Evolutionary conservation across 176 grass and related monocot genomes (phyloP).

Genomic region (Triticum timopheevii): DNA sequence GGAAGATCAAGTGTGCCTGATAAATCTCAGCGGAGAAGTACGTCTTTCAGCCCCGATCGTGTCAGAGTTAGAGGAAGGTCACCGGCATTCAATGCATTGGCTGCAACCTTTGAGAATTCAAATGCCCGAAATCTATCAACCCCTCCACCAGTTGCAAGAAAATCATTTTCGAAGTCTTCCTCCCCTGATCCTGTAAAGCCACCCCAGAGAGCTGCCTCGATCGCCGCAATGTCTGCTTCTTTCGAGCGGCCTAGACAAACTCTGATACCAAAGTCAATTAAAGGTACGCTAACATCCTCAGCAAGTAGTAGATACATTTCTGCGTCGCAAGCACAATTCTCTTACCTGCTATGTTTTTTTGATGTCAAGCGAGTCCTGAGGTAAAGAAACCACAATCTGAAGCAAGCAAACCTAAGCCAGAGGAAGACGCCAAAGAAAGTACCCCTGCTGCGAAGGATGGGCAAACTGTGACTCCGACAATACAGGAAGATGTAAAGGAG

Average conservation of each 20-base stretch:
- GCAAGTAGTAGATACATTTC: background rate
- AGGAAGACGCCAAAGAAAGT: slow-evolving; percentile 60
- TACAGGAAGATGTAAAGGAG: slow-evolving; percentile 88
- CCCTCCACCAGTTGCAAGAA: slow-evolving; percentile 75
- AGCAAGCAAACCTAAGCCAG: slow-evolving; percentile 69
- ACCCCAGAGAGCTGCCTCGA: slow-evolving; percentile 55
- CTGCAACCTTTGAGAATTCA: slow-evolving; percentile 92
- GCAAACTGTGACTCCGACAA: slow-evolving; percentile 42
- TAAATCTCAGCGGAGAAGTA: slow-evolving; percentile 94
- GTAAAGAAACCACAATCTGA: slow-evolving; percentile 47
- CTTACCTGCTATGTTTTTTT: slow-evolving; percentile 43
- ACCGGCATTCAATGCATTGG: slow-evolving; percentile 93
- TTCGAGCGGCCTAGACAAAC: slow-evolving; percentile 82
- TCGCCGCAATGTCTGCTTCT: slow-evolving; percentile 65
- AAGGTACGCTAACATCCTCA: slow-evolving; percentile 63
- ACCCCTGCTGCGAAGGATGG: slow-evolving; percentile 40
- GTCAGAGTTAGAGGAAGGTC: slow-evolving; percentile 93
- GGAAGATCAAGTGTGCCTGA: slow-evolving; percentile 84
- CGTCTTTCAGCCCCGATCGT: slow-evolving; percentile 97
- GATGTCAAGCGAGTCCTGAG: slow-evolving; percentile 67
- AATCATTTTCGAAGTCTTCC: slow-evolving; percentile 53
- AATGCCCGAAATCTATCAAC: slow-evolving; percentile 92
- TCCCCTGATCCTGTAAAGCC: slow-evolving; percentile 65
- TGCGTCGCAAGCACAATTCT: background rate
- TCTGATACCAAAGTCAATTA: slow-evolving; percentile 93